Evolutionary conservation across 768 basidiomycete genomes (phyloP), one percentile per base, ranked within the genome.

Genomic region (Cubamyces sp.): DNA sequence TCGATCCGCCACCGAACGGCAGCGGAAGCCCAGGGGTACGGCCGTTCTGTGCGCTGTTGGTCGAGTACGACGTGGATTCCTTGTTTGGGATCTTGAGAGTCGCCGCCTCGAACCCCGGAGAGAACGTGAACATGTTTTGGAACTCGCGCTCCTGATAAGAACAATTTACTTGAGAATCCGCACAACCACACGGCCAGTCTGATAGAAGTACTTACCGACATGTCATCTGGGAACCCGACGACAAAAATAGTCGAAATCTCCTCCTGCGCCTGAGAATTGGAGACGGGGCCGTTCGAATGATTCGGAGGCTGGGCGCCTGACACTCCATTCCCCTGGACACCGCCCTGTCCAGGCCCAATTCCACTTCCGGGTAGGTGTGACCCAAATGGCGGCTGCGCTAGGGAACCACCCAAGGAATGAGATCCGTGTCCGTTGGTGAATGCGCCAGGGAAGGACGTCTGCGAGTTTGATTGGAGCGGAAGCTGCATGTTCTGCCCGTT

Each of bases 91-190:
- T 94, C 82, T 98, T 99, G 68, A 99, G 82, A 6, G 96, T 97
- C 8, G 97, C 96, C 23, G 96, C 97, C 74, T 98, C 97, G 70
- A 98, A 99, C 12, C 95, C 97, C 0, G 84, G 78, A 3, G 92
- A 94, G 71, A 99, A 99, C 8, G 95, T 94, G 74, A 99, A 99
- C 91, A 99, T 96, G 73, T 98, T 98, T 75, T 96, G 94, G 75
- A 98, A 99, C 77, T 99, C 97, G 30, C 97, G 94, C 79, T 98
- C 97, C 95, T 98, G 68, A 49, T 49, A 54, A 46, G 54, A 67
- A 65, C 42, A 47, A 64, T 5, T 34, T 6, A 14, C 66, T 11
- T 61, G 41, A 57, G 60, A 48, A 43, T 52, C 52, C 65, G 49
- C 51, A 6, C 26, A 49, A 64, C 66, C 58, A 69, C 70, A 64